Base-by-base conservation (phyloP, 2,329 filamentous ascomycete genomes). In the Myriosclerotinia duriaeana region DNA sequence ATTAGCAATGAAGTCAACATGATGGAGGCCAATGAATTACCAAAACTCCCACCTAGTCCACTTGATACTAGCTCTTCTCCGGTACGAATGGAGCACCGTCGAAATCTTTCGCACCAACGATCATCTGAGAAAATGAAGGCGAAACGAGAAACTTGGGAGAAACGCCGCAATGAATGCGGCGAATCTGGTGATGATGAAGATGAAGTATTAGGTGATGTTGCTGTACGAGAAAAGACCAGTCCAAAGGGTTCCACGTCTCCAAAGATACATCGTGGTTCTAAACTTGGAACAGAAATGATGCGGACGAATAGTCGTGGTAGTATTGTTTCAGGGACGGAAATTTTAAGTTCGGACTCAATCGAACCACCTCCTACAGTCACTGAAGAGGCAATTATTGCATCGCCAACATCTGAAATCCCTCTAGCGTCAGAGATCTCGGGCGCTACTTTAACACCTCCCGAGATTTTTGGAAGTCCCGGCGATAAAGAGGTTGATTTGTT, bases 231-330 rank as follows among this genome's bases (percentile, higher is more conserved):
- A 48, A 72, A 78, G 78, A 64, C 62, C 14, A 67, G 82, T 80
- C 69, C 79, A 78, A 68, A 81, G 79, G 78, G 89, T 78, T 77
- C 80, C 80, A 34, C 52, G 36, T 60, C 71, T 67, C 87, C 87
- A 70, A 52, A 48, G 20, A 81, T 83, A 48, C 83, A 91, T 34
- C 89, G 90, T 15, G 91, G 89, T 64, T 97, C 93, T 0, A 97
- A 97, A 78, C 85, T 98, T 2, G 93, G 93, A 1, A 95, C 93
- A 60, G 94, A 98, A 78, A 97, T 98, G 94, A 94, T 97, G 92
- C 88, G 94, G 58, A 96, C 94, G 26, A 96, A 97, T 77, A 97
- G 92, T 75, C 90, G 94, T 73, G 94, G 96, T 59, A 97, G 93
- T 74, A 85, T 91, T 46, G 73, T 77, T 7, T 76, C 74, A 17